Conservation (phyloP, 352 stramenopile genomes). For the Pythium biforme region DNA sequence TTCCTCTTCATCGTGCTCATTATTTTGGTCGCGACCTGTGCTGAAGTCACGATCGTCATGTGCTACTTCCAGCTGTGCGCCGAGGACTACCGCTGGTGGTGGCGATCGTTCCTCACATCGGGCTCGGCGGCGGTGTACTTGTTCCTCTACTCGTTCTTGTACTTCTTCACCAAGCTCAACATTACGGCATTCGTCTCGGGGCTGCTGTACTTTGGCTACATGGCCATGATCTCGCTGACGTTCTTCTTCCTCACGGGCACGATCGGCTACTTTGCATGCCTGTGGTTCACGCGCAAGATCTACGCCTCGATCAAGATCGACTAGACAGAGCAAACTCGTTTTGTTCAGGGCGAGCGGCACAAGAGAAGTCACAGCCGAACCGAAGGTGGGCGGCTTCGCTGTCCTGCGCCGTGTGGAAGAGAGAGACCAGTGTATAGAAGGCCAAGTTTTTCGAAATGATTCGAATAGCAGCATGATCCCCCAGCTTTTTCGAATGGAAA, state of each 20-base stretch:
- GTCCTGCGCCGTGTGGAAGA: neutral
- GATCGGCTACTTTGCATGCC: constrained; percentile 96
- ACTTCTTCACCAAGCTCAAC: constrained; percentile 98
- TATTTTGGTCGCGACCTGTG: constrained; percentile 97
- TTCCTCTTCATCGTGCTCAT: constrained; percentile 99
- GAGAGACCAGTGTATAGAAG: constrained; percentile 22
- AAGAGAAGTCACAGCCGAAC: neutral
- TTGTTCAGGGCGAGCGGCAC: constrained; percentile 1
- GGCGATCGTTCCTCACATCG: constrained; percentile 95
- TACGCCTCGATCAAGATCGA: constrained; percentile 96
- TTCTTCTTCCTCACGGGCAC: constrained; percentile 97
- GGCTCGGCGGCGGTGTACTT: constrained; percentile 96
- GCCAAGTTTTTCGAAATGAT: constrained; percentile 15
- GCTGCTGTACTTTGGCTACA: constrained; percentile 99
- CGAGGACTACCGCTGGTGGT: constrained; percentile 99
- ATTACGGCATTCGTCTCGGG: constrained; percentile 93
- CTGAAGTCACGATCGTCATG: constrained; percentile 99
- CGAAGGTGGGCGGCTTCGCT: constrained; percentile 3
- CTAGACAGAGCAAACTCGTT: constrained; percentile 38
- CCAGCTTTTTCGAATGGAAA: constrained; percentile 19
- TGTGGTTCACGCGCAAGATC: constrained; percentile 99
- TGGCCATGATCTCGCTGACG: constrained; percentile 96
- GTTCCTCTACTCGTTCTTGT: constrained; percentile 99
- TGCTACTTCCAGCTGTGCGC: constrained; percentile 99
- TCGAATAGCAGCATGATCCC: neutral